Evolutionary conservation across 208 protist genomes (phyloP).

Genomic region (Wallacemonas rigidus): DNA sequence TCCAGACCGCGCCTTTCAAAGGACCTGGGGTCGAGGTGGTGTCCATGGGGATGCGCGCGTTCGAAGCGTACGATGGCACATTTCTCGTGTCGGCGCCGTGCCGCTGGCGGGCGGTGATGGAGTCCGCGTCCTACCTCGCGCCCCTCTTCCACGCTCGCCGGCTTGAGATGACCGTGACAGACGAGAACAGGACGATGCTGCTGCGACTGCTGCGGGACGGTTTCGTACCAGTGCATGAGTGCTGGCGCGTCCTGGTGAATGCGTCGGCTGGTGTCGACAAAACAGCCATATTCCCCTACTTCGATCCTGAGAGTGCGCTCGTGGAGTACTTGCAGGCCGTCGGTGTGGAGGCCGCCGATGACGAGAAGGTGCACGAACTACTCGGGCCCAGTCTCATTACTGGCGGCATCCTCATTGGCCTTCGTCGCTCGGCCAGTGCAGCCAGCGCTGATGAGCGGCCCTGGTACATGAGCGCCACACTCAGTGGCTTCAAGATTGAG

Average conservation of each 20-base stretch:
- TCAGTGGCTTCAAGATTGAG: constrained; percentile 83
- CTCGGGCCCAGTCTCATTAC: constrained; percentile 48
- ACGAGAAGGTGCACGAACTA: constrained; percentile 25
- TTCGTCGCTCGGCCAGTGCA: constrained; percentile 22
- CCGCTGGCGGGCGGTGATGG: constrained; percentile 85
- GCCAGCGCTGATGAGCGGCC: constrained; percentile 19
- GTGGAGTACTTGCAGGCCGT: constrained; percentile 31
- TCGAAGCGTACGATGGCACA: constrained; percentile 83
- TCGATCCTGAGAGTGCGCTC: constrained; percentile 36
- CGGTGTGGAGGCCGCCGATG: constrained; percentile 19
- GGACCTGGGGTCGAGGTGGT: constrained; percentile 91
- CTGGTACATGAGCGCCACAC: constrained; percentile 85
- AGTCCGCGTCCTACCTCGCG: constrained; percentile 77
- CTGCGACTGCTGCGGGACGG: constrained; percentile 69
- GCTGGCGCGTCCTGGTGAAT: constrained; percentile 65
- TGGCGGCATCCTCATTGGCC: constrained; percentile 65
- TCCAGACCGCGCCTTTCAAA: constrained; percentile 82
- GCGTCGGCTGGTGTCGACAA: neutral
- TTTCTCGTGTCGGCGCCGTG: constrained; percentile 70
- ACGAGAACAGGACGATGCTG: constrained; percentile 44
- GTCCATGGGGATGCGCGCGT: constrained; percentile 75
- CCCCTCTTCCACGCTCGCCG: constrained; percentile 55
- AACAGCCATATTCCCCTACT: constrained; percentile 29
- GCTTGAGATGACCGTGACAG: constrained; percentile 44
- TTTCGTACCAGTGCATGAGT: constrained; percentile 67